Evolutionary conservation across 192 early-diverging fungal genomes (phyloP), one percentile per base, ranked within the genome.

Genomic region (Coemansia sp.): DNA sequence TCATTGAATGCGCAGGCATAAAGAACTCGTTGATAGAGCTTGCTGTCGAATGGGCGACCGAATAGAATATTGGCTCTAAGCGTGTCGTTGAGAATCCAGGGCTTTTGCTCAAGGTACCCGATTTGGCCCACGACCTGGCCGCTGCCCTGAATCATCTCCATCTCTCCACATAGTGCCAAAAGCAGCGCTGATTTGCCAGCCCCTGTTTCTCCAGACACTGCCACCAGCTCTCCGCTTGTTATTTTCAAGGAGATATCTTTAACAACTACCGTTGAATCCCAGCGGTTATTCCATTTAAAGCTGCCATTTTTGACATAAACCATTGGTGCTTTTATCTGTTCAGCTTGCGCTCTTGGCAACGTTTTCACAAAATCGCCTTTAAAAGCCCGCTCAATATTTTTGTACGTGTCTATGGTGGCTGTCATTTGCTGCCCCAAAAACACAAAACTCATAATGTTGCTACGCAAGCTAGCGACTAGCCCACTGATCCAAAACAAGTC

Each of bases 181-280:
- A 96, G 66, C 8, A 96, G 66, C 2, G 89, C 85, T 0, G 87
- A 89, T 58, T 96, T 96, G 37, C 92, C 92, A 11, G 80, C 73
- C 3, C 90, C 94, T n/a, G 92, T 90, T 0, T 81, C 66, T 1
- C 93, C 93, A 12, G 87, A 83, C 17, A 96, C 65, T 0, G 85
- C 91, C 2, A 89, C 86, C 12, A 96, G 80, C 11, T 79, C 40
- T 23, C 87, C 79, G 36, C 71, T 54, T 53, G 62, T 42, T 64
- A 86, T 53, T 39, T 56, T 55, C 18, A 86, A 15, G 56, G 76
- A 74, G 51, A 87, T 64, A 58, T 85, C 21, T 41, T 52, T 2
- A 67, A 52, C 11, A 42, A 31, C 11, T 10, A 34, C 32, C 7
- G 51, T 38, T 0, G 45, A n/a, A 0, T 26, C 15, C 3, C 16